Evolutionary conservation across 306 rosid species (phyloP), one percentile per base, ranked within the genome.

Genomic region (Dryas alaskensis): DNA sequence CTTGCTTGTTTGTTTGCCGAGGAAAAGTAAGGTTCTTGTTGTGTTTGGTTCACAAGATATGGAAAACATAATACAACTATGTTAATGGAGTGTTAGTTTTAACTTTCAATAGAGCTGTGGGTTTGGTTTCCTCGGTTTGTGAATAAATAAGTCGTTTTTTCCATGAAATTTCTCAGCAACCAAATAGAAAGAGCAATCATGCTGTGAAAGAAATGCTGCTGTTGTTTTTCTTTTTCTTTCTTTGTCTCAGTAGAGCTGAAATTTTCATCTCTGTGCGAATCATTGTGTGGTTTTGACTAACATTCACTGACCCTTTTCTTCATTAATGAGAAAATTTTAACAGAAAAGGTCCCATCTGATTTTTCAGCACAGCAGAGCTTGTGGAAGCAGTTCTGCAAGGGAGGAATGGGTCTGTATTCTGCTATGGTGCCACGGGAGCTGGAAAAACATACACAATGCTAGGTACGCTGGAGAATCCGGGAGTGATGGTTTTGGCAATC

Each of bases 381-480:
- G 92, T 94, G 81, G 98, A 94, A 78, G 96, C 88, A 58, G 98
- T 94, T 78, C 73, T 91, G 76, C 96, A 94, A 59, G 98, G 98
- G 70, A 91, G 97, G 87, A 94, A 94, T 76, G 98, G 98, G 6
- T 85, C 98, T 16, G 97, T 94, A 4, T 91, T 94, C 84, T 91
- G 98, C 80, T 94, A 94, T 61, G 98, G 98, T 4, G 98, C 98
- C 19, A 94, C 98, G 0, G 98, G 98, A 62, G 98, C 98, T 75
- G 98, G 98, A 47, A 94, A 94, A 76, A 94, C 98, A 2, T 91
- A 91, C 80, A 94, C 98, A 58, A 94, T 94, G 98, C 95, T 94
- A 0, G 97, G 98, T 2, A 94, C 96, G 4, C 58, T 87, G 58
- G 97, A 91, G 86, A 94, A 75, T 84, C 97, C 97, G 12, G 98